Percentiles rank a stretch among this genome's conserved stretches.
Conservation (phyloP, 2,329 filamentous ascomycete genomes). For the Fusarium sp. region DNA sequence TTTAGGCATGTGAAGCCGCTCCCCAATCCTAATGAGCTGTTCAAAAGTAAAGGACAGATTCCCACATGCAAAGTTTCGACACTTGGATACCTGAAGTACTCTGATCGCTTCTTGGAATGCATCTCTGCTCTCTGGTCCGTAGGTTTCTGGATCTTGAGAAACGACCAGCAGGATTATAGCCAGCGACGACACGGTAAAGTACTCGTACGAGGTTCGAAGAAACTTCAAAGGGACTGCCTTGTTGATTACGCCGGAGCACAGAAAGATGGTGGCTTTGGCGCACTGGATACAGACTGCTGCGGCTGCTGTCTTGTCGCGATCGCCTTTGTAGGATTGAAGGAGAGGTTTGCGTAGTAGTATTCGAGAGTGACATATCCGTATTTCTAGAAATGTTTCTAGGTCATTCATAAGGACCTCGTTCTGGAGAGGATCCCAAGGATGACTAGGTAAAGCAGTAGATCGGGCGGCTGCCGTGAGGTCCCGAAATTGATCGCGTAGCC, state of each 20-base stretch:
- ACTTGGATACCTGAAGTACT: not conserved
- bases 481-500: not conserved
- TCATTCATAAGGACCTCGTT: not conserved
- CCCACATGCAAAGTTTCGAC: not conserved
- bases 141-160: not conserved
- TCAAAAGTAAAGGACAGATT: not conserved
- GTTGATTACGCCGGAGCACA: not conserved
- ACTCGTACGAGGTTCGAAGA: not conserved
- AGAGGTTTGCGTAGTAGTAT: not conserved
- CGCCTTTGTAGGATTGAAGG: not conserved
- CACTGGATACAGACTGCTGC: not conserved
- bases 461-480: not conserved
- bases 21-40: not conserved
- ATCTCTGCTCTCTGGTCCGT: not conserved
- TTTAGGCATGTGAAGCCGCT: not conserved
- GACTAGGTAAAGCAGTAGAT: fast-evolving
- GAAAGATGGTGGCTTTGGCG: not conserved
- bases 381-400: not conserved
- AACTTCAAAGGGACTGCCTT: not conserved
- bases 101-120: not conserved
- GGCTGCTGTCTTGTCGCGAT: not conserved
- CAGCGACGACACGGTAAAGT: not conserved
- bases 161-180: not conserved
- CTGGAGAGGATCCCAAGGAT: not conserved
- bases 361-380: not conserved